Evolutionary conservation across 495 filamentous ascomycete species (phyloP).

Genomic region (Terfezia boudieri): DNA sequence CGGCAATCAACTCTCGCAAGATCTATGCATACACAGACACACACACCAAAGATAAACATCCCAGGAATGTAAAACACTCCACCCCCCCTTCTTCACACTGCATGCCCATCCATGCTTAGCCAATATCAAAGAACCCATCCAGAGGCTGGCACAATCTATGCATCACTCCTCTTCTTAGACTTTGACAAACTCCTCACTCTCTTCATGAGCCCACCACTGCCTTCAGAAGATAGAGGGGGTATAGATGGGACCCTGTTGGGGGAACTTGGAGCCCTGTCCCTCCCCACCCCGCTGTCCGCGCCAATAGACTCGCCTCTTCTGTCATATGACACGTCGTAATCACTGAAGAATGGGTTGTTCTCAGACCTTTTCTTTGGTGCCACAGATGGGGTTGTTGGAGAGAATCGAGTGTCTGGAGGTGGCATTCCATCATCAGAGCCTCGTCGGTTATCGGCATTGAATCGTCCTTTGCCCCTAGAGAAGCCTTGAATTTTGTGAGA

Average conservation of each 20-base stretch:
- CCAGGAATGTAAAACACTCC: no score
- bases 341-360: constrained; percentile 69
- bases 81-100: no score
- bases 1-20: no score
- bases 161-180: constrained; percentile 9
- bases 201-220: constrained; percentile 14
- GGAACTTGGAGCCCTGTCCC: constrained; percentile 11
- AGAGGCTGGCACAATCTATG: no score
- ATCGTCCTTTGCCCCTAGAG: constrained; percentile 24
- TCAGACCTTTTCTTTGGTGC: constrained; percentile 23
- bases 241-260: constrained; percentile 8
- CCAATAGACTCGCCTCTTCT: constrained; percentile 41
- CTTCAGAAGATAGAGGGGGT: constrained; percentile 4
- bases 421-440: constrained; percentile 17
- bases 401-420: constrained; percentile 21
- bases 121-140: no score
- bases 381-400: constrained; percentile 20
- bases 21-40: no score
- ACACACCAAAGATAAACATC: no score
- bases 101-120: no score
- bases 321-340: constrained; percentile 54
- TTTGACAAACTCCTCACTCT: constrained; percentile 19
- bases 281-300: constrained; percentile 11
- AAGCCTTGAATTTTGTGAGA: constrained; percentile 56
- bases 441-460: constrained; percentile 13